Evolutionary conservation across 1,284 basidiomycete genomes (phyloP).

Genomic region (Leccinum fallax): DNA sequence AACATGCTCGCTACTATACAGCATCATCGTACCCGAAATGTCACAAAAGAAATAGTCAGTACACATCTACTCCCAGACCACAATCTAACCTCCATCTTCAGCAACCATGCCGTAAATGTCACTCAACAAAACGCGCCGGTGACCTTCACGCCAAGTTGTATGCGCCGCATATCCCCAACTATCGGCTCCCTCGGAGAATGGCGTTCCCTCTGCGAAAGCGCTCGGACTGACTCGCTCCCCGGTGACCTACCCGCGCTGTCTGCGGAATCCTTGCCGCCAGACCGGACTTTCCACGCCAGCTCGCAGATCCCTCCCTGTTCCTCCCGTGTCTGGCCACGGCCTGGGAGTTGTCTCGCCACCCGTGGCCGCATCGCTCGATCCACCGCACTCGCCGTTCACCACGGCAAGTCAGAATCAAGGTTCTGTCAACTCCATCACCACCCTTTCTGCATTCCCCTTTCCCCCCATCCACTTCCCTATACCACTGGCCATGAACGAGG

Average conservation of each 20-base stretch:
- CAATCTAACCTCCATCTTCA: slow-evolving; percentile 32
- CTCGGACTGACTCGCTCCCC: slow-evolving; percentile 62
- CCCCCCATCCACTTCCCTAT: slow-evolving; percentile 72
- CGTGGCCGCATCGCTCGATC: slow-evolving; percentile 26
- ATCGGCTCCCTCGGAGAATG: slow-evolving; percentile 39
- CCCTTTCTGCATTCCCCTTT: slow-evolving; percentile 68
- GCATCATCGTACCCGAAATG: slow-evolving; percentile 53
- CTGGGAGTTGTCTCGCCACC: slow-evolving; percentile 8
- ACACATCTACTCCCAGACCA: no score
- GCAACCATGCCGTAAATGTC: slow-evolving; percentile 55
- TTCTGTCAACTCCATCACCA: slow-evolving; percentile 57
- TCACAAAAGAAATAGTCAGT: slow-evolving; percentile 54
- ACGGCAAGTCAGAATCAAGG: slow-evolving; percentile 37
- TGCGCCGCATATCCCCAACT: slow-evolving; percentile 56
- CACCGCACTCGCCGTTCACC: slow-evolving; percentile 41
- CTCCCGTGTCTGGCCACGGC: slow-evolving; percentile 4
- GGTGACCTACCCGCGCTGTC: slow-evolving; percentile 36
- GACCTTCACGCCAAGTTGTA: slow-evolving; percentile 69
- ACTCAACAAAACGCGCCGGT: slow-evolving; percentile 61
- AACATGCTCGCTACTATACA: slow-evolving; percentile 71
- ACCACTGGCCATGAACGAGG: slow-evolving; percentile 43
- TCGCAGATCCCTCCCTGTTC: slow-evolving; percentile 16
- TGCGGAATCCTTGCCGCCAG: slow-evolving; percentile 38
- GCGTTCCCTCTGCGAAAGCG: slow-evolving; percentile 61
- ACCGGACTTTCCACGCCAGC: slow-evolving; percentile 24